Percentiles rank a stretch among this genome's conserved stretches.
These are phyloP conservation scores for Saccharum hybrid DNA, from an alignment of 202 grass and related monocot species.

Conservation along the genomic window DNA sequence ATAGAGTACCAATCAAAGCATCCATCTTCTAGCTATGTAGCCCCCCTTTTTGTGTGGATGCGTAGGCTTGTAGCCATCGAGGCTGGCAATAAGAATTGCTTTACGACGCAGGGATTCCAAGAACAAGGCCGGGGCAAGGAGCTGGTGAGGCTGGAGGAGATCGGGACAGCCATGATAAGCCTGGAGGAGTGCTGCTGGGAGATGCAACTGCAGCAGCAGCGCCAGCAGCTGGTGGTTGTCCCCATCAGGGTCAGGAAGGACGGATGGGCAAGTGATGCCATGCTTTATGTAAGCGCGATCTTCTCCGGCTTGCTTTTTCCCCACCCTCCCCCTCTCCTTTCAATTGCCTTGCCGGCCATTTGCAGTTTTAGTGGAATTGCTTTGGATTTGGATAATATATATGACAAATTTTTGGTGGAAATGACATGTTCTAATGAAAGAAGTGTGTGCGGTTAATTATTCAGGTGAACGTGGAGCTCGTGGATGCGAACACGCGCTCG, in stretches of 20 bases:
- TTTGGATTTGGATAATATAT: constrained; percentile 28
- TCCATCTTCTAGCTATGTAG: neutral
- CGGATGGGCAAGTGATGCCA: constrained; percentile 72
- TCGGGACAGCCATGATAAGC: constrained; percentile 74
- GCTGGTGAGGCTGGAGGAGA: constrained; percentile 65
- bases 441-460: neutral
- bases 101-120: constrained; percentile 73
- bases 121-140: constrained; percentile 62
- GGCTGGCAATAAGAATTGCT: constrained; percentile 54
- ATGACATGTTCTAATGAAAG: neutral
- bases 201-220: constrained; percentile 60
- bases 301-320: neutral
- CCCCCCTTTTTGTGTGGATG: constrained; percentile 8
- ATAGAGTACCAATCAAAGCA: constrained; percentile 36
- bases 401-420: neutral
- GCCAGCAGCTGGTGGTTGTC: constrained; percentile 62
- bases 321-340: neutral
- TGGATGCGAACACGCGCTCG: constrained; percentile 18
- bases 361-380: constrained; percentile 30
- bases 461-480: constrained; percentile 67
- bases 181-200: constrained; percentile 79
- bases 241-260: constrained; percentile 73
- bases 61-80: constrained; percentile 36
- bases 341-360: constrained; percentile 22
- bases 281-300: constrained; percentile 80